Evolutionary conservation across 2,329 filamentous ascomycete species (phyloP).

Genomic region (Ustilaginoidea virens): DNA sequence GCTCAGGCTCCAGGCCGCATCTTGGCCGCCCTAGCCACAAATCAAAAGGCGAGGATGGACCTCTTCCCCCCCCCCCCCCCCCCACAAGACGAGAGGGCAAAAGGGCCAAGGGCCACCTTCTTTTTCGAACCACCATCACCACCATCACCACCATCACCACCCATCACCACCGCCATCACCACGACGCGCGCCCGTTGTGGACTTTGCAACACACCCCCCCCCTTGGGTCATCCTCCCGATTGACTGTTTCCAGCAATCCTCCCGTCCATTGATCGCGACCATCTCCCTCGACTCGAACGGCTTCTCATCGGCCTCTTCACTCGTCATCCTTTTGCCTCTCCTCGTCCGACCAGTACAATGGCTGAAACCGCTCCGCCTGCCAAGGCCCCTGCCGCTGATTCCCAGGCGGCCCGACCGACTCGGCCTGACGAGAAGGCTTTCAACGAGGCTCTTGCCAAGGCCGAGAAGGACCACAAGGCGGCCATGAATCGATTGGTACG

Average conservation of each 20-base stretch:
- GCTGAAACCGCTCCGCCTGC: constrained; percentile 29
- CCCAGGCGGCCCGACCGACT: constrained; percentile 47
- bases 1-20: too few relatives aligned
- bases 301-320: constrained; percentile 8
- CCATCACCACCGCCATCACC: too few relatives aligned
- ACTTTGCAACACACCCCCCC: too few relatives aligned
- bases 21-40: too few relatives aligned
- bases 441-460: constrained; percentile 62
- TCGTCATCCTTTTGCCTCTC: constrained; percentile 4
- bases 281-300: constrained; percentile 3
- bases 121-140: neutral
- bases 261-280: constrained; percentile 3
- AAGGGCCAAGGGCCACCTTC: neutral
- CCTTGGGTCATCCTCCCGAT: too few relatives aligned
- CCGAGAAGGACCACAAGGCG: constrained; percentile 74
- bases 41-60: neutral
- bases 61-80: too few relatives aligned
- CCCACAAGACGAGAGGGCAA: too few relatives aligned
- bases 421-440: constrained; percentile 78
- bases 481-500: constrained; percentile 46
- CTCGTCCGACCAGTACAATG: constrained; percentile 20
- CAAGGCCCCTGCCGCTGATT: constrained; percentile 26
- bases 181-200: too few relatives aligned
- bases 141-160: too few relatives aligned
- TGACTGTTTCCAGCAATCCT: neutral